Evolutionary conservation across 148 eudicot genomes (phyloP).

Genomic region (Rhododendron vialii): DNA sequence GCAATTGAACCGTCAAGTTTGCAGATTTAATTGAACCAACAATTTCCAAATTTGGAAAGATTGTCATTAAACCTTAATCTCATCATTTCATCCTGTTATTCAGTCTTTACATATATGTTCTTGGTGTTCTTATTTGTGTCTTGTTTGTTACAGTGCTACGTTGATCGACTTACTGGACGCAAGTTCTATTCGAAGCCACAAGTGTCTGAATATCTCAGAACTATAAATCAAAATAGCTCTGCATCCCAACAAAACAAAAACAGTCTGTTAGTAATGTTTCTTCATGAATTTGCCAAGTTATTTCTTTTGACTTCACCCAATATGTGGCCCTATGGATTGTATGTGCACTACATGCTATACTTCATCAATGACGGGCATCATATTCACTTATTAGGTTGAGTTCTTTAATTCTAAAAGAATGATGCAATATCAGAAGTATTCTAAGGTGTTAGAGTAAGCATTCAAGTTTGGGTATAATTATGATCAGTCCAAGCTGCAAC

Average conservation of each 20-base stretch:
- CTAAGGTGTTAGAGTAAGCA: background rate
- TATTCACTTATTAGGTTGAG: background rate
- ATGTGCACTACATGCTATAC: background rate
- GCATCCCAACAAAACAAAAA: slow-evolving; percentile 7
- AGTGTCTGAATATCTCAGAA: slow-evolving; percentile 47
- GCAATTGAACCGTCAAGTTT: background rate
- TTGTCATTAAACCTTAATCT: background rate
- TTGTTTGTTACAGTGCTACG: slow-evolving; percentile 45
- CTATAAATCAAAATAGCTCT: slow-evolving; percentile 14
- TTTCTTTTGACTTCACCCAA: background rate
- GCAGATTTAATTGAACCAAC: background rate
- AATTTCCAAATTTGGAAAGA: background rate
- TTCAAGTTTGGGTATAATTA: background rate
- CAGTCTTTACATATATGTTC: background rate
- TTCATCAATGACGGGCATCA: background rate
- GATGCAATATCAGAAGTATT: background rate
- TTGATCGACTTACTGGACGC: slow-evolving; percentile 46
- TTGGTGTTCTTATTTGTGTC: background rate
- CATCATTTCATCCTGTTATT: background rate
- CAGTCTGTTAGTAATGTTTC: slow-evolving; percentile 15
- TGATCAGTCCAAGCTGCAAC: background rate
- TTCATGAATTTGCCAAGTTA: background rate
- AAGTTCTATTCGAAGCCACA: slow-evolving; percentile 67
- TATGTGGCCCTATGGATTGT: background rate
- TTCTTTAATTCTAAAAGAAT: background rate